Evolutionary conservation across 345 rosid species (phyloP).

Genomic region (Eucalyptus camaldulensis): DNA sequence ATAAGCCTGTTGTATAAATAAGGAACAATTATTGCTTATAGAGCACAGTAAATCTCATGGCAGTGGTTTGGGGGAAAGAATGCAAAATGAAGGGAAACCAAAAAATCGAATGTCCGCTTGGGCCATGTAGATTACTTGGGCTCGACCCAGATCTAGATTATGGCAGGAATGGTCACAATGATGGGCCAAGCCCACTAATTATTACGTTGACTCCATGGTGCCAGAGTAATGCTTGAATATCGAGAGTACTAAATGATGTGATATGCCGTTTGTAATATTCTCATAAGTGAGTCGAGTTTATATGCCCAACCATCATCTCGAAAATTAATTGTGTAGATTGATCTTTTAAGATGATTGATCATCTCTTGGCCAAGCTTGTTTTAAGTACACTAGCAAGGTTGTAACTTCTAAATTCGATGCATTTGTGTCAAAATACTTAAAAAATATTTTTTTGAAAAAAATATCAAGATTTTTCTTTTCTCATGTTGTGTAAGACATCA

Average conservation of each 20-base stretch:
- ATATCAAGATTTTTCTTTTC: not conserved
- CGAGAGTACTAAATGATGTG: not conserved
- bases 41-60: not conserved
- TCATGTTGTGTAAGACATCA: accelerated
- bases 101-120: not conserved
- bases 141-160: not conserved
- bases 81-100: not conserved
- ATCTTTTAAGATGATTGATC: not conserved
- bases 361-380: not conserved
- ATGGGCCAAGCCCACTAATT: not conserved
- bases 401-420: not conserved
- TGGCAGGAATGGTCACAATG: not conserved
- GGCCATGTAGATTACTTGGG: not conserved
- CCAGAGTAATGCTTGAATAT: not conserved
- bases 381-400: not conserved
- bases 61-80: not conserved
- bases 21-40: not conserved
- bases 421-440: not conserved
- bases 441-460: too few relatives aligned
- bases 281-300: not conserved
- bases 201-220: not conserved
- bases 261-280: not conserved
- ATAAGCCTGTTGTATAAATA: not conserved
- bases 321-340: not conserved
- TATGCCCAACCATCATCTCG: not conserved